Evolutionary conservation across 495 filamentous ascomycete species (phyloP).

Genomic region (Cercophora samala): DNA sequence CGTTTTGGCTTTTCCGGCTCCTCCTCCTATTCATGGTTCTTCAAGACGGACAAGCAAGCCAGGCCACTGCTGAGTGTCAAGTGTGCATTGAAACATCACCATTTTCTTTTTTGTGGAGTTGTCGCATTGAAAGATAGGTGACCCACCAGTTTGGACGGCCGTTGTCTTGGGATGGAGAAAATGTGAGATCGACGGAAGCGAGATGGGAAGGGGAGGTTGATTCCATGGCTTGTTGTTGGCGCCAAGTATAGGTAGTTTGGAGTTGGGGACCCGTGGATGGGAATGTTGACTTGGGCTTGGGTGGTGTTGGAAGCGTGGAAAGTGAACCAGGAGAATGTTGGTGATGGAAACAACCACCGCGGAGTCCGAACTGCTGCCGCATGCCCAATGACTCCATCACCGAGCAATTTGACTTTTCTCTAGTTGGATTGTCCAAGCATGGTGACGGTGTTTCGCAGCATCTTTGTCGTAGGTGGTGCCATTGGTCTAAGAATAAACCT

Average conservation of each 20-base stretch:
- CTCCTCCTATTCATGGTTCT: neutral
- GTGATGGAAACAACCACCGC: neutral
- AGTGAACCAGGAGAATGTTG: neutral
- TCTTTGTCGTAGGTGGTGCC: neutral
- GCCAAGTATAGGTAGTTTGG: neutral
- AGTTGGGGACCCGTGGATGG: neutral
- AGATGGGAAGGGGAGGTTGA: conserved; percentile 13
- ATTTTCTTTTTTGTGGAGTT: neutral
- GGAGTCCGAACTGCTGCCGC: neutral
- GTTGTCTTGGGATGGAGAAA: neutral
- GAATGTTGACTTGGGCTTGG: neutral
- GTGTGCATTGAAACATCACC: neutral
- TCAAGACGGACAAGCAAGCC: no score
- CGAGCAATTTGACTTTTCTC: neutral
- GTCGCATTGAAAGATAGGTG: neutral
- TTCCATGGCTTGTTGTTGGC: neutral
- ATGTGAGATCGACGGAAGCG: conserved; percentile 19
- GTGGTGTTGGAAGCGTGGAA: neutral
- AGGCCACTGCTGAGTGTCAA: no score
- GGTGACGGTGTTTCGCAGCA: neutral
- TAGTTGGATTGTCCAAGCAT: neutral
- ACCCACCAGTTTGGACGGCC: neutral
- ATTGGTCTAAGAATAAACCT: neutral
- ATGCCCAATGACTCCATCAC: neutral
- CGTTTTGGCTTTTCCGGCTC: neutral